phyloP scores from a whole-genome alignment of 164 flowering plant genomes.

The Dillenia turbinata region DNA sequence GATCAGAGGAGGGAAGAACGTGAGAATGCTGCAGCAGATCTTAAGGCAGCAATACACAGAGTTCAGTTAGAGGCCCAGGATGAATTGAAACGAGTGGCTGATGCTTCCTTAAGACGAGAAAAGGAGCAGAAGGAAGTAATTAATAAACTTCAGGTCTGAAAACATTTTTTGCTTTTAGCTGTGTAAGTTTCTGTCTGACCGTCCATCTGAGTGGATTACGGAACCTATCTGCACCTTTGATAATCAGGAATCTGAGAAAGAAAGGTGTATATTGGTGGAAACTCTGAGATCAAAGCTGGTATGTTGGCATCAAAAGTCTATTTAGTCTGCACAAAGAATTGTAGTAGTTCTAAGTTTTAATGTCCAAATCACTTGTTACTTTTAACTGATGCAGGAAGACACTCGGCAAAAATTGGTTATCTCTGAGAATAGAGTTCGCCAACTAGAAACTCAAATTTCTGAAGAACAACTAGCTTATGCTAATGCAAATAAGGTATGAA shows the following conservation, averaged over 20 bases:
- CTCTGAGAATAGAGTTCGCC: conserved; percentile 87
- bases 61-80: conserved; percentile 74
- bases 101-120: conserved; percentile 61
- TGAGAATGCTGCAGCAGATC: conserved; percentile 71
- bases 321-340: neutral
- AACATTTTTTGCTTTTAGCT: conserved; percentile 1
- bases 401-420: conserved; percentile 70
- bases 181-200: neutral
- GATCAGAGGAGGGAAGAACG: conserved; percentile 82
- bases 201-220: no score
- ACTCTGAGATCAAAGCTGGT: conserved; percentile 82
- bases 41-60: conserved; percentile 65
- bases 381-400: conserved; percentile 58
- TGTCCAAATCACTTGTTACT: no score
- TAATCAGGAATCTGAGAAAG: conserved; percentile 78
- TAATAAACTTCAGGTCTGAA: conserved; percentile 78
- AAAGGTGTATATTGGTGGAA: conserved; percentile 67
- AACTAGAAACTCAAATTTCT: conserved; percentile 67
- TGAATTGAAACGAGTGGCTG: conserved; percentile 61
- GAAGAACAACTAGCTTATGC: conserved; percentile 58
- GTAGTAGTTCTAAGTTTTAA: no score
- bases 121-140: conserved; percentile 80
- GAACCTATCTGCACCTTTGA: neutral
- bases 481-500: conserved; percentile 51
- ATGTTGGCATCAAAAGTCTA: conserved; percentile 6